Conservation (phyloP, 1,284 basidiomycete genomes). For the Cutaneotrichosporon cutaneum region DNA sequence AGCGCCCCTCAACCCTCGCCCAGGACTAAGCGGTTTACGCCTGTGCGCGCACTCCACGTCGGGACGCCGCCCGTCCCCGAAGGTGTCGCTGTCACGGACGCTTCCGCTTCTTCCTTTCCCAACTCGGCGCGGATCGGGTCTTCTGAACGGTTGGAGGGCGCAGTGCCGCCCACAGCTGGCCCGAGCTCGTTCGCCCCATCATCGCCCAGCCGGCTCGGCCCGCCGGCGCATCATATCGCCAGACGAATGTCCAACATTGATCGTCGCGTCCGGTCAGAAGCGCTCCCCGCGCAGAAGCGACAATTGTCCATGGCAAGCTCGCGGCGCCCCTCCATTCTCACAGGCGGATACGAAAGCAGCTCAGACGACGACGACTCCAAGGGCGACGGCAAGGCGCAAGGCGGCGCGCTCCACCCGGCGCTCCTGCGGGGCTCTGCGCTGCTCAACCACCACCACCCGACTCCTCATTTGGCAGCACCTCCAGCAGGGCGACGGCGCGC, state of each 20-base stretch:
- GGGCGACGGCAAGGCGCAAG: neutral
- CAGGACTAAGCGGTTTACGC: slow-evolving; percentile 5
- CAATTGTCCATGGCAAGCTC: slow-evolving; percentile 15
- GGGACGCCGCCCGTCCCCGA: neutral
- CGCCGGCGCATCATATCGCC: neutral
- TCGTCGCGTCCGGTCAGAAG: slow-evolving; percentile 18
- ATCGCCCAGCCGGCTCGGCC: neutral
- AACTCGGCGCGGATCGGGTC: slow-evolving; percentile 69
- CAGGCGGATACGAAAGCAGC: slow-evolving; percentile 45
- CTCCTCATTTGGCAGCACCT: neutral
- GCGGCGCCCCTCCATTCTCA: slow-evolving; percentile 28
- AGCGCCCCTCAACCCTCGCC: neutral
- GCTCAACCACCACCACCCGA: slow-evolving; percentile 5
- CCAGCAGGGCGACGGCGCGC: slow-evolving; percentile 26
- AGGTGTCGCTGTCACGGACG: neutral
- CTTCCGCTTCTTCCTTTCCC: slow-evolving; percentile 53
- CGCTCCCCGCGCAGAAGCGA: slow-evolving; percentile 1
- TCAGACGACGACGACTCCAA: slow-evolving; percentile 29
- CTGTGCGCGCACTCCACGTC: slow-evolving; percentile 4
- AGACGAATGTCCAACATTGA: slow-evolving; percentile 12
- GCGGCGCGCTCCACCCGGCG: neutral
- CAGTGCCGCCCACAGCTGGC: neutral
- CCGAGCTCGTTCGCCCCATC: neutral
- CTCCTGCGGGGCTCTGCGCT: neutral
- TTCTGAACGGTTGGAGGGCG: slow-evolving; percentile 58